phyloP scores from a whole-genome alignment of 2,329 filamentous ascomycete genomes.

The Clonostachys sp. region DNA sequence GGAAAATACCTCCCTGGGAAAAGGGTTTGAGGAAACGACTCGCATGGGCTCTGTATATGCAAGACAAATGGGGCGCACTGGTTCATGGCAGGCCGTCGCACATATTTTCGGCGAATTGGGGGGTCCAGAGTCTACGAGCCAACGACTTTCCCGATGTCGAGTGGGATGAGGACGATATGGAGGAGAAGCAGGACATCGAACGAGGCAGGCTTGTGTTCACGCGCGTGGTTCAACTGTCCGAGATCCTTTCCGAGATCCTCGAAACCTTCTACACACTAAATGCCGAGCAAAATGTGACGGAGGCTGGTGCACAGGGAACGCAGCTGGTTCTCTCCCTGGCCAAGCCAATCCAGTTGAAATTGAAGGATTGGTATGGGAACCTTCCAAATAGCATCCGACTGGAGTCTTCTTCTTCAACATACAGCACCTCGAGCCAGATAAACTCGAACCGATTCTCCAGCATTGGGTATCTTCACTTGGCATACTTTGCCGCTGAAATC shows the following conservation, averaged over 20 bases:
- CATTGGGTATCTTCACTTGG: constrained; percentile 78
- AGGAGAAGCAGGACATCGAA: constrained; percentile 61
- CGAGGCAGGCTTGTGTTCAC: constrained; percentile 66
- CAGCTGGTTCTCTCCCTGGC: constrained; percentile 69
- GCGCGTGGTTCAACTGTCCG: constrained; percentile 71
- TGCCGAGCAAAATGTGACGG: constrained; percentile 64
- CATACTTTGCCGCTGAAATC: constrained; percentile 92
- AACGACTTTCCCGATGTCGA: constrained; percentile 73
- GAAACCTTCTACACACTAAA: constrained; percentile 79
- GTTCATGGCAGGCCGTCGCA: constrained; percentile 84
- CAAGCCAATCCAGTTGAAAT: constrained; percentile 76
- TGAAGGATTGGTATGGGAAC: constrained; percentile 77
- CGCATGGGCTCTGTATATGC: constrained; percentile 90
- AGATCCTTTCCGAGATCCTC: constrained; percentile 74
- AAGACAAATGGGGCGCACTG: constrained; percentile 86
- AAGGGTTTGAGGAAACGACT: constrained; percentile 78
- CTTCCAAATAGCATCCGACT: constrained; percentile 62
- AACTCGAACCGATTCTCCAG: constrained; percentile 46
- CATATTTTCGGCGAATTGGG: constrained; percentile 67
- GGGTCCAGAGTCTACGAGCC: constrained; percentile 58
- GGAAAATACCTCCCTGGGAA: constrained; percentile 88
- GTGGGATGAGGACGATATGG: constrained; percentile 55
- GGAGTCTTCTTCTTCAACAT: constrained; percentile 48
- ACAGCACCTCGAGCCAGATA: constrained; percentile 14
- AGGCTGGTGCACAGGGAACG: constrained; percentile 65